A percentile compares a stretch with the other conserved stretches of the same genome.
Evolutionary conservation across 108 stramenopile species (phyloP).

Genomic region (Nitzschia sp.): DNA sequence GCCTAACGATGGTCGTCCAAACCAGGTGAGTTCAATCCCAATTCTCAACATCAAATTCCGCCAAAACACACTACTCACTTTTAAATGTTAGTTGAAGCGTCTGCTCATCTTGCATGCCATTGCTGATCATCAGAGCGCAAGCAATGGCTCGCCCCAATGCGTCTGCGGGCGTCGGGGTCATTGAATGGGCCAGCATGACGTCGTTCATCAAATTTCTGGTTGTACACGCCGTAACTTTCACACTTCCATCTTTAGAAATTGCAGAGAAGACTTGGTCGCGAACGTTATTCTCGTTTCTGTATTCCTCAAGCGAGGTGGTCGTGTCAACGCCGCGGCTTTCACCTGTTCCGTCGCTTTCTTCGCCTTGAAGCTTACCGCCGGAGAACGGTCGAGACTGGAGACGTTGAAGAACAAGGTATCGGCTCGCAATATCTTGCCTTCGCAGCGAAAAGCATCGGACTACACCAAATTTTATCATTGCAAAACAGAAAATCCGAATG

Average conservation of each 20-base stretch:
- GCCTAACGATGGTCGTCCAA: slow-evolving; percentile 23
- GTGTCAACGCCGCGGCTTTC: neutral
- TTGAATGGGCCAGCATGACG: slow-evolving; percentile 72
- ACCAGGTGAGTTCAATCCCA: neutral
- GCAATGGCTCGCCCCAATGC: slow-evolving; percentile 69
- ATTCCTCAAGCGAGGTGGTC: slow-evolving; percentile 21
- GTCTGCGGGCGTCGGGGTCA: slow-evolving; percentile 73
- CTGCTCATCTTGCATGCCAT: slow-evolving; percentile 88
- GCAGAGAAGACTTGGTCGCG: slow-evolving; percentile 85
- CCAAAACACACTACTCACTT: slow-evolving; percentile 26
- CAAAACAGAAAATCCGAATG: neutral
- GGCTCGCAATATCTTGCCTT: neutral
- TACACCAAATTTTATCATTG: neutral
- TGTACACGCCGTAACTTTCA: slow-evolving; percentile 85
- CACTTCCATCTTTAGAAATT: slow-evolving; percentile 72
- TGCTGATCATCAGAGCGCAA: slow-evolving; percentile 71
- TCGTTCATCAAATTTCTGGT: slow-evolving; percentile 85
- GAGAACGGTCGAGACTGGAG: neutral
- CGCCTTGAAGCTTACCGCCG: neutral
- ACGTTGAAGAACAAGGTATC: neutral
- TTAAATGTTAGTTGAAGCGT: slow-evolving; percentile 81
- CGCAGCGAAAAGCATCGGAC: neutral
- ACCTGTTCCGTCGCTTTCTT: neutral
- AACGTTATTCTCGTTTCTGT: slow-evolving; percentile 68
- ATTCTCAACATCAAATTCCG: neutral